Evolutionary conservation across 78 protist genomes (phyloP).

Genomic region (Guillardia theta): DNA sequence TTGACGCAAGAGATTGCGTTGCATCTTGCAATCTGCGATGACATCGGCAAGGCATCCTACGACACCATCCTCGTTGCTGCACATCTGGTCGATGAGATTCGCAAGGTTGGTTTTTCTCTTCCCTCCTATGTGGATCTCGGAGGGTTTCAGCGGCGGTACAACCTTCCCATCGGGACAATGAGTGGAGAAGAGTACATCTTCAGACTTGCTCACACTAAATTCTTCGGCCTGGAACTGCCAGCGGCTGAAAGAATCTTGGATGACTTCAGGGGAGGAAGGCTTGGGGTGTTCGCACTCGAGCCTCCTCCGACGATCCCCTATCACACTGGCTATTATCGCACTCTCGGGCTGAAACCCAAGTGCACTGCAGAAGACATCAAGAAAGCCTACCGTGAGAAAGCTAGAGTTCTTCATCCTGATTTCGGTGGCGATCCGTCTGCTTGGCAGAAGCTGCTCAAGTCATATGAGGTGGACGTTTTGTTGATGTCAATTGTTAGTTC

Average conservation of each 20-base stretch:
- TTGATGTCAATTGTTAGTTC: no score
- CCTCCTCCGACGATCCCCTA: slow-evolving; percentile 16
- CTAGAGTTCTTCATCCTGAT: slow-evolving; percentile 7
- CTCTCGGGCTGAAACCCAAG: not conserved
- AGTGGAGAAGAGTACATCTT: not conserved
- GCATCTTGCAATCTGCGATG: slow-evolving; percentile 28
- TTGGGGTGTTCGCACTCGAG: not conserved
- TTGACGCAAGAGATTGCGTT: slow-evolving; percentile 11
- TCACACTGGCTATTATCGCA: slow-evolving; percentile 35
- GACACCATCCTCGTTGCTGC: slow-evolving; percentile 22
- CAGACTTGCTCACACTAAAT: not conserved
- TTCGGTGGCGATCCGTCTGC: not conserved
- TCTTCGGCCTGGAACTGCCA: not conserved
- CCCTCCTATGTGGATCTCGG: not conserved
- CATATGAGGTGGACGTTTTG: not conserved
- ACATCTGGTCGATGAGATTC: not conserved
- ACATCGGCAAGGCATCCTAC: slow-evolving; percentile 10
- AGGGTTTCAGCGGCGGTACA: not conserved
- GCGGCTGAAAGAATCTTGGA: not conserved
- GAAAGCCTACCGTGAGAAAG: not conserved
- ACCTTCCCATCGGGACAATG: not conserved
- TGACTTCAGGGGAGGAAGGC: not conserved
- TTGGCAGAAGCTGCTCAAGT: not conserved
- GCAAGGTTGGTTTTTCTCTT: not conserved
- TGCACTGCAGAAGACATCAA: not conserved